Conservation (phyloP, 2,329 filamentous ascomycete genomes). For the Geosmithia morbida region DNA sequence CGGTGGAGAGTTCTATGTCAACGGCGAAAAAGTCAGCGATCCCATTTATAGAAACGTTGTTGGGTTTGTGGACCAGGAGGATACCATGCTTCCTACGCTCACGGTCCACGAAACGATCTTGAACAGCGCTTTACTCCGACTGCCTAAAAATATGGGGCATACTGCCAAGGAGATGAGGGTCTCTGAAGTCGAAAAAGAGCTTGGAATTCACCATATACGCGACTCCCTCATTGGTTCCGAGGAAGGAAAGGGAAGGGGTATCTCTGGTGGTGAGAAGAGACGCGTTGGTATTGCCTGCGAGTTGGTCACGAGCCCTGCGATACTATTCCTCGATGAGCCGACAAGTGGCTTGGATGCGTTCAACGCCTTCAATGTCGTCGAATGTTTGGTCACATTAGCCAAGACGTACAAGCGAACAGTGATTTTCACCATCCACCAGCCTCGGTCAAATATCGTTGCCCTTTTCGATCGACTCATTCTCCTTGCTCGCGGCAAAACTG, state of each 20-base stretch:
- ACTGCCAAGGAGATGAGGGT: conserved; percentile 83
- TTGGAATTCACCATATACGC: conserved; percentile 87
- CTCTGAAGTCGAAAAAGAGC: conserved; percentile 84
- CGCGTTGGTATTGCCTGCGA: conserved; percentile 96
- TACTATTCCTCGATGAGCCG: conserved; percentile 92
- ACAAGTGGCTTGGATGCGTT: conserved; percentile 92
- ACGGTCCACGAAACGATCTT: conserved; percentile 97
- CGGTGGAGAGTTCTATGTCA: conserved; percentile 76
- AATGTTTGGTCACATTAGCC: conserved; percentile 85
- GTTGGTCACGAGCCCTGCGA: conserved; percentile 91
- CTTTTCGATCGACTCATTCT: conserved; percentile 91
- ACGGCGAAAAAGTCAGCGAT: conserved; percentile 79
- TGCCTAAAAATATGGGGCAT: conserved; percentile 84
- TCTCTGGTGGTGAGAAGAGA: conserved; percentile 93
- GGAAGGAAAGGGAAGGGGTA: conserved; percentile 84
- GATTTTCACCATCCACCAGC: conserved; percentile 96
- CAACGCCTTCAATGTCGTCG: conserved; percentile 96
- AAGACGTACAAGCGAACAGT: conserved; percentile 96
- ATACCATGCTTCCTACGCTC: conserved; percentile 88
- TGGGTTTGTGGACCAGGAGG: conserved; percentile 96
- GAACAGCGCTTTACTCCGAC: conserved; percentile 77
- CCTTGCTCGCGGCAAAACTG: conserved; percentile 73
- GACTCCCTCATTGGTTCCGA: conserved; percentile 94
- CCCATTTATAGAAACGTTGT: conserved; percentile 81
- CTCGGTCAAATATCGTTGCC: conserved; percentile 93